Evolutionary conservation across 148 eudicot genomes (phyloP).

Genomic region (Talinum fruticosum): DNA sequence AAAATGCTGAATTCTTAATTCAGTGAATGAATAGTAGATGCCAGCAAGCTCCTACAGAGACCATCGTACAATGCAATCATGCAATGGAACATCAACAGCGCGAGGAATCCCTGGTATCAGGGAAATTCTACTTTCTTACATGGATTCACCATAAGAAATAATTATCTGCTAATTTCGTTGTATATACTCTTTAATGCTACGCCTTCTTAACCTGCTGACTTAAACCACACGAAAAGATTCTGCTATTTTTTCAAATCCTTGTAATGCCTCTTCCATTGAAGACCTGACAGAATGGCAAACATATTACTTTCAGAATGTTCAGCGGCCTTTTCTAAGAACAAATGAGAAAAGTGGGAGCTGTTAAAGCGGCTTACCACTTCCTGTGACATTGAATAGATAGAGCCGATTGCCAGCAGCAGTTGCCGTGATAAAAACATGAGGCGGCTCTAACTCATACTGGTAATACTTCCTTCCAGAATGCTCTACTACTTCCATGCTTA

Average conservation of each 20-base stretch:
- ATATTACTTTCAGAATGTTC: neutral
- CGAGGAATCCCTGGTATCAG: no score
- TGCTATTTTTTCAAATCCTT: constrained; percentile 72
- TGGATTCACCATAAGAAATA: neutral
- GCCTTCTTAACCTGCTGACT: constrained; percentile 12
- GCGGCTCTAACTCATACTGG: constrained; percentile 87
- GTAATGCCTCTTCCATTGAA: constrained; percentile 93
- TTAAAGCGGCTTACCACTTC: constrained; percentile 45
- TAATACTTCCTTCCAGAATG: constrained; percentile 85
- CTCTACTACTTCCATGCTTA: constrained; percentile 67
- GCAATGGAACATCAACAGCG: neutral
- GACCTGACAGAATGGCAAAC: constrained; percentile 40
- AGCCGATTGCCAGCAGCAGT: constrained; percentile 97
- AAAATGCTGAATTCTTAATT: neutral
- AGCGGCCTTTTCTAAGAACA: neutral
- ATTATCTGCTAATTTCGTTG: neutral
- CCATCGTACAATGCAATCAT: neutral
- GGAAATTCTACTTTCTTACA: neutral
- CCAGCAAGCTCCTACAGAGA: constrained; percentile 6
- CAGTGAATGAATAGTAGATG: neutral
- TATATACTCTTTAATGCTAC: constrained; percentile 1
- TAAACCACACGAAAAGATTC: constrained; percentile 78
- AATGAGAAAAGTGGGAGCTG: neutral
- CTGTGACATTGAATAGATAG: constrained; percentile 72
- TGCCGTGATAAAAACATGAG: constrained; percentile 83